Base-by-base conservation (phyloP, 2,329 filamentous ascomycete species). In the Mycosphaerella sp. region DNA sequence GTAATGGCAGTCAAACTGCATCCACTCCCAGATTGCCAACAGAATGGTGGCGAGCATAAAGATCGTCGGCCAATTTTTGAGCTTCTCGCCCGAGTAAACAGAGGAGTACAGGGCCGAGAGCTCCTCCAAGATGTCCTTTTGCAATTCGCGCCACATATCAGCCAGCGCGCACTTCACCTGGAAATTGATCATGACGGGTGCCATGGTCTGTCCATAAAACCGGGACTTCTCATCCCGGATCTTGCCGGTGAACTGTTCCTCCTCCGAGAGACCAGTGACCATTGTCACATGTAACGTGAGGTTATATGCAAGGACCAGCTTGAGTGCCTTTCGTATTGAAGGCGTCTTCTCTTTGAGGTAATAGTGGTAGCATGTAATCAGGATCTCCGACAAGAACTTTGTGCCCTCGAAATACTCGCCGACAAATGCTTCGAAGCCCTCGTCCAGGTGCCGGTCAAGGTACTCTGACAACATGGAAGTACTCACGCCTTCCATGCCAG, bases 121-220 rank as follows among this genome's bases (percentile, higher is more conserved):
- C 76, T 97, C 92, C 75, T 95, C 91, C 2, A 97, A 80, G 38
- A 96, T 90, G 65, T 96, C 92, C 76, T 95, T 95, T 72, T 96
- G 91, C 54, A 97, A 79, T 72, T 95, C 91, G 61, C 92, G 90
- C 92, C 92, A 97, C 89, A 96, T 95, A 67, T 95, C 90, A 62
- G 91, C 92, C 75, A 97, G 85, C 51, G 91, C 91, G 67, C 88
- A 93, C 81, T 97, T 97, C 78, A 97, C 90, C 76, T 96, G 89
- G 82, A 96, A 96, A 78, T 96, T 97, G 81, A 97, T 95, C 91
- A 97, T 95, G 69, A 96, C 91, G 10, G 92, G 92, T 12, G 92
- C 92, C 59, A 95, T 84, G 36, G 86, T 91, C 77, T 92, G 92
- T 67, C 91, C 91, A 65, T 81, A 86, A 78, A 86, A 96, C 70